Evolutionary conservation across 148 eudicot genomes (phyloP), one percentile per base, ranked within the genome.

Genomic region (Mesembryanthemum crystallinum): DNA sequence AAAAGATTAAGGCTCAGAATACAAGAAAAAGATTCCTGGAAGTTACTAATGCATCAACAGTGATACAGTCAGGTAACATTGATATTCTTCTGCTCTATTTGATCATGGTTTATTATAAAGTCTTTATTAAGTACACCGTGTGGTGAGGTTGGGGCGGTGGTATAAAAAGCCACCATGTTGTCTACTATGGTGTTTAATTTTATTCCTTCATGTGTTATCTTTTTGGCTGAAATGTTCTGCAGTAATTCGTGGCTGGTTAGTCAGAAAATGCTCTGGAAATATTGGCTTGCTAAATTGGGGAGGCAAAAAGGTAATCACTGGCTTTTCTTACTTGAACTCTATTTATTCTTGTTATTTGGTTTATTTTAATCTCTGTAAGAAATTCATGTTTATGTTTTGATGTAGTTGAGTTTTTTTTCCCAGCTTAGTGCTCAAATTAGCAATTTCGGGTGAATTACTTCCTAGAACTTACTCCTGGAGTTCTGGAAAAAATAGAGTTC

Each of bases 191-290:
- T 45, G 49, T 45, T 45, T 42, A 5, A 39, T 25, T 35, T 39
- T 3, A 33, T 9, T 6, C 4, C 23, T 12, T 15, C 32, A 51
- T 47, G 8, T 72, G 9, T 63, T 32, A 39, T 42, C 52, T 20
- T 69, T 28, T 49, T 51, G 21, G 15, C 24, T 59, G 24, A 18
- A 67, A 4, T 35, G 4, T 37, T 62, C 73, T 83, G 72, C 88
- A 95, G 98, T 82, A 72, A 83, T 90, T 73, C 97, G 98, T 29
- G 98, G 96, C 60, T 95, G 96, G 91, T 83, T 92, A 67, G 96
- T 92, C 67, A 83, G 98, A 80, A 90, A 89, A 82, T 95, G 97
- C 86, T 90, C 97, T 37, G 96, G 96, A 72, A 93, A 92, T 65
- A 83, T 89, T 77, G 97, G 87, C 67, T 71, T 92, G 76, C 84